phyloP scores from a whole-genome alignment of 2,329 filamentous ascomycete species.

The Colletotrichum karsti region DNA sequence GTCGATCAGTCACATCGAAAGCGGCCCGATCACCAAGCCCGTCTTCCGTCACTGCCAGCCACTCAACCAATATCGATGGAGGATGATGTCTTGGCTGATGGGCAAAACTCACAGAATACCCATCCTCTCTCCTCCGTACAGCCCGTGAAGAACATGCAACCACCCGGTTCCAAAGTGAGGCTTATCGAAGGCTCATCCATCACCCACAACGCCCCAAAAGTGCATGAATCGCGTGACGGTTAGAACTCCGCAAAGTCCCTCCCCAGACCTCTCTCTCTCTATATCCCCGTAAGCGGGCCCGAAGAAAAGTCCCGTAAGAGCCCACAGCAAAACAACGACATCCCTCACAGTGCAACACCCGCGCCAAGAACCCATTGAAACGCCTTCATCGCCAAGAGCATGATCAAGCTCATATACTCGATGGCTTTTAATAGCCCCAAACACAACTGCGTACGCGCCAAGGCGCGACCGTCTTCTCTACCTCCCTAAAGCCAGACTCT shows the following conservation, averaged over 20 bases:
- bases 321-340: not conserved
- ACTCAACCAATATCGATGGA: no score
- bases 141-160: not conserved
- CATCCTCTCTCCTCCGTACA: not conserved
- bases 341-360: not conserved
- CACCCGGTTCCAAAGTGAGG: not conserved
- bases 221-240: not conserved
- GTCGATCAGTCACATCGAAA: not conserved
- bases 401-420: conserved; percentile 25
- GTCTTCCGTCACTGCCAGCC: no score
- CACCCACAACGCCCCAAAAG: not conserved
- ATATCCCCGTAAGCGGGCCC: not conserved
- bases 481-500: not conserved
- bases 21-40: not conserved
- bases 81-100: not conserved
- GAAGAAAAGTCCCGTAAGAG: not conserved
- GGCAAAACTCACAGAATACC: not conserved
- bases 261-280: not conserved
- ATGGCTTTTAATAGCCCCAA: conserved; percentile 25
- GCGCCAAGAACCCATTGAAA: conserved; percentile 25
- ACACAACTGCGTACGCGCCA: conserved; percentile 17
- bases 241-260: not conserved
- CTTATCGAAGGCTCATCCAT: not conserved
- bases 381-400: conserved; percentile 25
- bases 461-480: not conserved